Base-by-base conservation (phyloP, 176 grass and related monocot species). In the Cocos nucifera region DNA sequence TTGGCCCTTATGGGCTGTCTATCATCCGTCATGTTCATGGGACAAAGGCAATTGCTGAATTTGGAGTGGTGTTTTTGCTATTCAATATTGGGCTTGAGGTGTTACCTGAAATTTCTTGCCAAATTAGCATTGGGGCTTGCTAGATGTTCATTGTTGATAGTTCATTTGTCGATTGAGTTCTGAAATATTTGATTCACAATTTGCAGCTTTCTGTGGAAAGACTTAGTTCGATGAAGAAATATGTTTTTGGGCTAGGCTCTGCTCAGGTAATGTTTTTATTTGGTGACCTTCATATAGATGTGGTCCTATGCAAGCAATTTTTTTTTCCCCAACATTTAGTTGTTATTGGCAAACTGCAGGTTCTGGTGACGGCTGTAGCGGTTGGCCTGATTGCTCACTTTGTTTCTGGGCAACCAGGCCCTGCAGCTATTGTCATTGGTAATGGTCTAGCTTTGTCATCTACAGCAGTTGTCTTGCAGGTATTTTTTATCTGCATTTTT, bases 21-120 rank as follows among this genome's bases (percentile, higher is more conserved):
- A 92, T 98, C 32, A 98, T 98, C 67, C 81, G 79, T n/a, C 57
- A 98, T 76, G 93, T 98, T 62, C 93, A 98, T 53, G 93, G 78
- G 35, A 98, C 93, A 70, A 98, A 98, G 76, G 87, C 85, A 35
- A 92, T 98, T 81, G 93, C 87, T 74, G 93, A 98, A 88, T 98
- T 98, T 53, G 93, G 87, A 76, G 93, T 98, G 15, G 93, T 98
- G 25, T 98, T 98, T 76, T 85, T 98, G 63, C 71, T 98, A 44
- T 98, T 98, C 69, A 98, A 98, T 77, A 98, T 98, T 78, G 93
- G 93, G 64, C 84, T 98, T 71, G 93, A 98, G 93, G 93, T 98
- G 89, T 28, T 24, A 27, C 73, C n/a, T 57, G 64, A 71, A 35
- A 73, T 19, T 2, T 69, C 57, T 35, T 12, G 35, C 35, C 35